phyloP scores from a whole-genome alignment of 2,329 filamentous ascomycete species.

The Trichoderma sp. region DNA sequence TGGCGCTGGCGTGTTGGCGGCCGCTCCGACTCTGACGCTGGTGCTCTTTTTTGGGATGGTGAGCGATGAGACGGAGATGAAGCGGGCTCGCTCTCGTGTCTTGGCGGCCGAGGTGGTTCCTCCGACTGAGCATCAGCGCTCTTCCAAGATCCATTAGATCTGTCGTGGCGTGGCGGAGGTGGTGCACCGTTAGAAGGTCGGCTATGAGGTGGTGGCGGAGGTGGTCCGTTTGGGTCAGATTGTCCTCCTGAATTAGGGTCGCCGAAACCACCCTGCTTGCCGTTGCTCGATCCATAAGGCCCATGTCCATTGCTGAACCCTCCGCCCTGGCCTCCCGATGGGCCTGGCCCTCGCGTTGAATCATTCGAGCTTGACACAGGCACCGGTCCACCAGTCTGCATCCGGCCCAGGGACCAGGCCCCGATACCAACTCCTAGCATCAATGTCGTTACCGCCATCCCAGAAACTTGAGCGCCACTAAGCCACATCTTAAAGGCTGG shows the following conservation, averaged over 20 bases:
- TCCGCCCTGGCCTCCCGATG: conserved; percentile 6
- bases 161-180: conserved; percentile 23
- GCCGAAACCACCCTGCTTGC: conserved; percentile 25
- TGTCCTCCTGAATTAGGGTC: conserved; percentile 29
- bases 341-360: conserved; percentile 22
- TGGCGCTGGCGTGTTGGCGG: conserved; percentile 28
- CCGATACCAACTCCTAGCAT: conserved; percentile 72
- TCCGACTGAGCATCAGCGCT: conserved; percentile 7
- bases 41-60: conserved; percentile 21
- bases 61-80: conserved; percentile 22
- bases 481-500: conserved; percentile 77
- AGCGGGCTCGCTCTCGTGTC: conserved; percentile 1
- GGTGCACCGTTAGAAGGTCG: conserved; percentile 7
- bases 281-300: conserved; percentile 9
- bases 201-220: conserved; percentile 24
- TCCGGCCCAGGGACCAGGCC: conserved; percentile 65
- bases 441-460: conserved; percentile 71
- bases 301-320: conserved; percentile 12
- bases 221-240: conserved; percentile 14
- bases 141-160: conserved; percentile 18
- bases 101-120: conserved; percentile 7
- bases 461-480: conserved; percentile 69
- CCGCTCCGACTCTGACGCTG: conserved; percentile 25
- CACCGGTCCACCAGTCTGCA: conserved; percentile 38
- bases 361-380: conserved; percentile 10